Percentiles rank a stretch among this genome's conserved stretches.
These are phyloP conservation scores for Sphaerulina populicola DNA, from an alignment of 2,329 filamentous ascomycete genomes.

Conservation along the genomic window DNA sequence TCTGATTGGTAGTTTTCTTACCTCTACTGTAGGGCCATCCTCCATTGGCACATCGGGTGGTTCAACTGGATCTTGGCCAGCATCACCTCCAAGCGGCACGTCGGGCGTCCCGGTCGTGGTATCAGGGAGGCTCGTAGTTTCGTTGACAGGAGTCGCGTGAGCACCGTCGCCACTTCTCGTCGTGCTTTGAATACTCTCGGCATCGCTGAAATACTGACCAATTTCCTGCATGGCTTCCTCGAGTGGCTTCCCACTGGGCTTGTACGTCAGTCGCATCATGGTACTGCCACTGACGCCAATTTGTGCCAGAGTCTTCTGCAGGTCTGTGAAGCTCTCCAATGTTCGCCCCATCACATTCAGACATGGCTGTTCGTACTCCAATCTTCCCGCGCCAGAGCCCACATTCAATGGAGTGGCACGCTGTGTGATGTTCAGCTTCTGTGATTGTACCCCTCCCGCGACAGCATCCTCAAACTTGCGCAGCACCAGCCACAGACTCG, in stretches of 20 bases:
- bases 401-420: constrained; percentile 61
- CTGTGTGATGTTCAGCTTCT: constrained; percentile 69
- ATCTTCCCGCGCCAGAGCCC: constrained; percentile 55
- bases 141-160: constrained; percentile 18
- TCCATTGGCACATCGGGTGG: constrained; percentile 23
- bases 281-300: constrained; percentile 81
- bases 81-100: constrained; percentile 17
- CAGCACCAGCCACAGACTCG: constrained; percentile 79
- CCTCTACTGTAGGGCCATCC: constrained; percentile 18
- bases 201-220: constrained; percentile 58
- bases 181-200: constrained; percentile 26
- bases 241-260: constrained; percentile 65
- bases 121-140: constrained; percentile 20
- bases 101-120: constrained; percentile 21
- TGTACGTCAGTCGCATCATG: constrained; percentile 69
- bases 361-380: constrained; percentile 82
- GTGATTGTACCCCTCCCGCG: constrained; percentile 38
- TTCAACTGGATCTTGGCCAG: constrained; percentile 24
- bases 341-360: constrained; percentile 69
- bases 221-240: constrained; percentile 82
- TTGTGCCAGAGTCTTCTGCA: constrained; percentile 83
- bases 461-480: constrained; percentile 79
- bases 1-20: too few relatives aligned
- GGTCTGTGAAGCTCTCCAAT: constrained; percentile 64
- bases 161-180: constrained; percentile 21